A percentile compares a stretch with the other conserved stretches of the same genome.
phyloP scores from a whole-genome alignment of 2,329 filamentous ascomycete genomes.

The Paramyrothecium sp. region DNA sequence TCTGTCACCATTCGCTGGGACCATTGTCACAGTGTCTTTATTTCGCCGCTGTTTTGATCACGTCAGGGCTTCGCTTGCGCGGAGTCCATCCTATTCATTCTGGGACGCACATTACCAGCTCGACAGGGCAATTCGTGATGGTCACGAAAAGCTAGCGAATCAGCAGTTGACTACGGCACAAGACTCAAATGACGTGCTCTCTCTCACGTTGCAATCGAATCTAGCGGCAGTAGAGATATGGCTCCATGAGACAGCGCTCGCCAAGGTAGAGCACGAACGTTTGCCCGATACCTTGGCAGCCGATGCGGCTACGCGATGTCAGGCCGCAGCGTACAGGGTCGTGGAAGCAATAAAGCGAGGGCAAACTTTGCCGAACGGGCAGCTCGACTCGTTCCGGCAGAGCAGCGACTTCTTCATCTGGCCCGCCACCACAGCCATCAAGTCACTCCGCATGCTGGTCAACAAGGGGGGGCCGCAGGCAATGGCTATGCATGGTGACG shows the following conservation, averaged over 20 bases:
- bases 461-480: background rate
- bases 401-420: slow-evolving; percentile 5
- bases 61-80: background rate
- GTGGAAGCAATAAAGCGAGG: slow-evolving; percentile 2
- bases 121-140: slow-evolving; percentile 3
- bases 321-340: slow-evolving; percentile 2
- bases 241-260: slow-evolving; percentile 6
- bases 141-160: slow-evolving; percentile 1
- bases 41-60: slow-evolving; percentile 5
- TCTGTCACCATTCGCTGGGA: slow-evolving; percentile 4
- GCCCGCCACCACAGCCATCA: slow-evolving; percentile 7
- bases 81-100: slow-evolving; percentile 1
- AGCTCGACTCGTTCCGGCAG: background rate
- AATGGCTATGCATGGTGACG: background rate
- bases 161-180: background rate
- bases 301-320: slow-evolving; percentile 1
- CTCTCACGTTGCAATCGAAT: slow-evolving; percentile 3
- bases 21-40: slow-evolving; percentile 3
- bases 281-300: background rate
- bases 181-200: background rate
- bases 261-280: slow-evolving; percentile 2
- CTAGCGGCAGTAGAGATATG: slow-evolving; percentile 2
- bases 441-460: slow-evolving; percentile 5
- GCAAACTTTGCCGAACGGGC: background rate
- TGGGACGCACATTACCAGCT: slow-evolving; percentile 6